These are phyloP conservation scores for Candida jianshihensis DNA, from an alignment of 805 yeast species.

Conservation along the genomic window DNA sequence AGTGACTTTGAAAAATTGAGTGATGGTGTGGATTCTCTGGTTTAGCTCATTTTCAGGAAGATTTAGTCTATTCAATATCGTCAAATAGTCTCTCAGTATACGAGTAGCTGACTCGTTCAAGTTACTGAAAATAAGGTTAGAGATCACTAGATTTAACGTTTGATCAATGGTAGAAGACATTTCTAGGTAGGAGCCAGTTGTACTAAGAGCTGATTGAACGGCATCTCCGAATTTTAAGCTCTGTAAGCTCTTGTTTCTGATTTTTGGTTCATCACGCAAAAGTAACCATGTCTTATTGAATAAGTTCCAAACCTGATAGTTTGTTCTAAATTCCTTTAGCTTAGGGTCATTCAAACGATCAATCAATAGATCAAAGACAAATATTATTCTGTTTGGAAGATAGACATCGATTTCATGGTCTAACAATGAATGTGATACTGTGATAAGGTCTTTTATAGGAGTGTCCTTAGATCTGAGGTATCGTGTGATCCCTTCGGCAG, in stretches of 20 bases:
- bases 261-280: constrained; percentile 21
- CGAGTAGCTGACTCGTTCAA: constrained; percentile 12
- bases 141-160: constrained; percentile 11
- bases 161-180: constrained; percentile 6
- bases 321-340: constrained; percentile 35
- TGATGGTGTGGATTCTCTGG: constrained; percentile 4
- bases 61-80: background rate
- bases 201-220: constrained; percentile 20
- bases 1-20: constrained; percentile 10
- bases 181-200: constrained; percentile 1
- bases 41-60: background rate
- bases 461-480: constrained; percentile 49
- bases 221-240: constrained; percentile 36
- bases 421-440: constrained; percentile 27
- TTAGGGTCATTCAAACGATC: constrained; percentile 52
- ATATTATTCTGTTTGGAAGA: constrained; percentile 49
- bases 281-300: constrained; percentile 34
- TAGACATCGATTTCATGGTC: constrained; percentile 28
- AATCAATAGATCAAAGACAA: constrained; percentile 51
- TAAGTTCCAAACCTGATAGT: constrained; percentile 42
- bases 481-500: constrained; percentile 49
- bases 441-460: constrained; percentile 34
- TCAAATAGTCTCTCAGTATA: constrained; percentile 1
- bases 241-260: constrained; percentile 36
- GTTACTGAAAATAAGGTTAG: constrained; percentile 6